These are phyloP conservation scores for Tuctoria greenei DNA, from an alignment of 176 grass and related monocot genomes.

Conservation along the genomic window DNA sequence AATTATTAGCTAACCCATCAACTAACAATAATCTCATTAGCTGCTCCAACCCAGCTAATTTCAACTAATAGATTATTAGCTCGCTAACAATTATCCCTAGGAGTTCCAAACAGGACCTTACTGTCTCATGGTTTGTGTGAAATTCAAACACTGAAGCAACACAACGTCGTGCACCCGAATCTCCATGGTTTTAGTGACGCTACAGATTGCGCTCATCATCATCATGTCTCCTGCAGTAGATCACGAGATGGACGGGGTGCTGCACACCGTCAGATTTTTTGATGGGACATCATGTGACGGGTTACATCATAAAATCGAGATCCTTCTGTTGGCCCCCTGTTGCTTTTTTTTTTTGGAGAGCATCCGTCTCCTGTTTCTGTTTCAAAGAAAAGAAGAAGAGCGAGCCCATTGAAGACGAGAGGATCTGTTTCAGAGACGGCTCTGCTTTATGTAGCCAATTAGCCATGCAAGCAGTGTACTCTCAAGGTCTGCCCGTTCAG, in stretches of 20 bases:
- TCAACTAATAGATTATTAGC: no score
- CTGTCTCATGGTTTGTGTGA: no score
- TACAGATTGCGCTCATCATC: constrained; percentile 28
- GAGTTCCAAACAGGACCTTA: no score
- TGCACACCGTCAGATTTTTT: constrained; percentile 3
- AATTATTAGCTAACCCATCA: no score
- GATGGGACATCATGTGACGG: constrained; percentile 22
- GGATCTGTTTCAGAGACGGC: constrained; percentile 30
- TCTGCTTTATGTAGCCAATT: constrained; percentile 11
- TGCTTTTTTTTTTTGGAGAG: background rate
- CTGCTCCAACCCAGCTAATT: no score
- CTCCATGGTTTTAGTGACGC: constrained; percentile 10
- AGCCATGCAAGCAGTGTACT: constrained; percentile 40
- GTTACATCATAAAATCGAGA: constrained; percentile 3
- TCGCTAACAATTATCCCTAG: no score
- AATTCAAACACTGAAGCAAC: background rate
- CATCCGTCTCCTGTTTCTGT: no score
- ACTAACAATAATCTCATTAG: no score
- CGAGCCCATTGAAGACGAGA: constrained; percentile 27
- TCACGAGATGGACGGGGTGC: constrained; percentile 40
- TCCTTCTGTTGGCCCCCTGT: background rate
- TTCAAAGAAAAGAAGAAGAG: background rate
- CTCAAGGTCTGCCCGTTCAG: constrained; percentile 5
- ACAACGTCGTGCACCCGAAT: background rate
- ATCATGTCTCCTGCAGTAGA: background rate